A percentile compares a stretch with the other conserved stretches of the same genome.
Evolutionary conservation across 2,329 filamentous ascomycete genomes (phyloP).

Genomic region (Fusarium sp.): DNA sequence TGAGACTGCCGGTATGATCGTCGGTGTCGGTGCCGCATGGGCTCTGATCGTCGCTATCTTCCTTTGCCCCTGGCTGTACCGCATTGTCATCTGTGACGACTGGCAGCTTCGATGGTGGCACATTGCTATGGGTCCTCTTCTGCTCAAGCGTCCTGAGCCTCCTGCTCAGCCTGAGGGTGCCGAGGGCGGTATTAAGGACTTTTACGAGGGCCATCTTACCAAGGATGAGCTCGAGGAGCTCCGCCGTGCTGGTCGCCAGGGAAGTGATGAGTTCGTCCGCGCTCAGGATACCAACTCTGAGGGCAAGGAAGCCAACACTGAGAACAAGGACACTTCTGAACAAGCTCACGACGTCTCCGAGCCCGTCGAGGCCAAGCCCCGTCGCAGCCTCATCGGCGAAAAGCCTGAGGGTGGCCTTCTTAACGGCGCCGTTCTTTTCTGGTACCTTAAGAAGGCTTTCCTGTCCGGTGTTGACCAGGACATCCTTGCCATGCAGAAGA

Average conservation of each 20-base stretch:
- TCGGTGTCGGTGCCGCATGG: slow-evolving; percentile 65
- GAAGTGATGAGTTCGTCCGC: slow-evolving; percentile 41
- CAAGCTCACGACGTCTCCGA: slow-evolving; percentile 1
- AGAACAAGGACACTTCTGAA: slow-evolving; percentile 13
- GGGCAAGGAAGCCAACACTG: slow-evolving; percentile 39
- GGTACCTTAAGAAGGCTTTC: slow-evolving; percentile 43
- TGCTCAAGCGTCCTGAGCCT: slow-evolving; percentile 58
- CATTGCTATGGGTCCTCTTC: slow-evolving; percentile 64
- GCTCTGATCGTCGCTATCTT: slow-evolving; percentile 62
- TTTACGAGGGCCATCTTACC: slow-evolving; percentile 68
- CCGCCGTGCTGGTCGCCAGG: slow-evolving; percentile 49
- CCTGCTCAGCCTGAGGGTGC: slow-evolving; percentile 74
- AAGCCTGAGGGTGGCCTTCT: slow-evolving; percentile 36
- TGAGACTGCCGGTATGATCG: slow-evolving; percentile 64
- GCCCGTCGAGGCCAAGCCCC: slow-evolving; percentile 20
- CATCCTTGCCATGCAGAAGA: slow-evolving; percentile 45
- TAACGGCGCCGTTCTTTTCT: slow-evolving; percentile 35
- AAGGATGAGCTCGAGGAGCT: slow-evolving; percentile 61
- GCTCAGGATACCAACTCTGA: slow-evolving; percentile 30
- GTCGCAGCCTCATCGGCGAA: slow-evolving; percentile 36
- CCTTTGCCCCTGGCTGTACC: slow-evolving; percentile 70
- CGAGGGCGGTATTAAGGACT: slow-evolving; percentile 65
- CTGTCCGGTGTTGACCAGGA: slow-evolving; percentile 47
- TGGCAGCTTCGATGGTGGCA: slow-evolving; percentile 69
- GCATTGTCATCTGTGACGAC: slow-evolving; percentile 69